These are phyloP conservation scores for Lactarius pseudohatsudake DNA, from an alignment of 768 basidiomycete species.

Conservation along the genomic window DNA sequence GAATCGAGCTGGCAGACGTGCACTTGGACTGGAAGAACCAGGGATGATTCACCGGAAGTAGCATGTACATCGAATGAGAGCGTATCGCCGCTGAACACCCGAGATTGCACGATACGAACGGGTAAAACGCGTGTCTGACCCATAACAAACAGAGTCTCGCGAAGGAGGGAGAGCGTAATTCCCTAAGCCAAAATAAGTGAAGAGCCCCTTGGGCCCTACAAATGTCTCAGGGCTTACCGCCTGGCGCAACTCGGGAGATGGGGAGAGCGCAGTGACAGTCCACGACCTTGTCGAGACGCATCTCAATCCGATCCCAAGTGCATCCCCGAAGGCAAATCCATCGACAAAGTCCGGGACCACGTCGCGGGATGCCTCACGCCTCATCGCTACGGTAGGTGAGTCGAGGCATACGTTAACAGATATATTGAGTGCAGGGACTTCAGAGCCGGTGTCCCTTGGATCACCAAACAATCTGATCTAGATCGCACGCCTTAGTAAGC, in stretches of 20 bases:
- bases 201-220: background rate
- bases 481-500: constrained; percentile 8
- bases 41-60: constrained; percentile 25
- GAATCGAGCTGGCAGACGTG: constrained; percentile 45
- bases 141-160: constrained; percentile 8
- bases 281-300: constrained; percentile 51
- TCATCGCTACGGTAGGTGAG: constrained; percentile 33
- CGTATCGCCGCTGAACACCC: constrained; percentile 38
- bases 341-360: constrained; percentile 68
- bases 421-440: constrained; percentile 53
- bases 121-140: constrained; percentile 49
- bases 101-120: constrained; percentile 45
- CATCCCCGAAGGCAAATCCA: constrained; percentile 73
- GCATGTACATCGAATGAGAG: constrained; percentile 44
- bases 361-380: constrained; percentile 51
- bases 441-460: constrained; percentile 44
- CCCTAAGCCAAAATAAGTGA: constrained; percentile 17
- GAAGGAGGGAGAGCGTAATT: constrained; percentile 6
- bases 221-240: constrained; percentile 25
- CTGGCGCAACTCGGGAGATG: constrained; percentile 21
- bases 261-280: constrained; percentile 42
- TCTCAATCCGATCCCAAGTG: constrained; percentile 62
- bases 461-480: constrained; percentile 86
- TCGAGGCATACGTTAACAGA: constrained; percentile 47
- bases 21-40: constrained; percentile 40